Evolutionary conservation across 106 monocot species (phyloP), one percentile per base, ranked within the genome.

Genomic region (Allium cepa): DNA sequence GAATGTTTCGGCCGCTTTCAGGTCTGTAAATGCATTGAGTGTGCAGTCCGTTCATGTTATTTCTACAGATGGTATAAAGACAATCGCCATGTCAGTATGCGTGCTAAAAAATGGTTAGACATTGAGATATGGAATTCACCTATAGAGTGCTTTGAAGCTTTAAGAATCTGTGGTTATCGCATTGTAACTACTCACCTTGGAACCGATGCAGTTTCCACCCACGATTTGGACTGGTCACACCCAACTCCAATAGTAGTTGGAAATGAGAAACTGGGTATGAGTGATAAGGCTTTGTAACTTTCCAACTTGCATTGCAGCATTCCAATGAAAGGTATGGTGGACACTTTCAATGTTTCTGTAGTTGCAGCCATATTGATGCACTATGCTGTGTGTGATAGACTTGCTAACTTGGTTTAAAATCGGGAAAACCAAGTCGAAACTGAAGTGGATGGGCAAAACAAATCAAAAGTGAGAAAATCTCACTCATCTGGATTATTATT

Each of bases 1-100:
- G 62, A 99, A 99, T 51, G 99, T 99, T 10, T 99, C 99, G 46
- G 99, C 99, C 2, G 85, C 90, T 9, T 99, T 99, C 72, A 75
- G 99, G 49, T 99, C 99, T 17, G 99, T 89, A n/a, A 92, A 99
- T 59, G 99, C 99, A 1, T 82, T 99, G 5, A 89, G 99, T 57
- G 73, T 99, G 51, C 99, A 99, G 77, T 93, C 93, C 13, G 99
- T 93, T 51, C 99, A 99, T 59, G 99, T 99, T 15, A 80, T 99
- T 18, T 87, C 87, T 9, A 67, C 56, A 28, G 84, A 75, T 45
- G 69, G 68, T 63, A 81, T 70, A 60, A 87, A 90, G 87, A 97
- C n/a, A n/a, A 95, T 74, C 75, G 94, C 28, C 94, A 91, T 83
- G 94, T 95, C 17, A 95, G 91, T 66, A 85, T 77, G 80, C 91